These are phyloP conservation scores for Collybiopsis luxurians DNA, from an alignment of 768 basidiomycete genomes.

Conservation along the genomic window DNA sequence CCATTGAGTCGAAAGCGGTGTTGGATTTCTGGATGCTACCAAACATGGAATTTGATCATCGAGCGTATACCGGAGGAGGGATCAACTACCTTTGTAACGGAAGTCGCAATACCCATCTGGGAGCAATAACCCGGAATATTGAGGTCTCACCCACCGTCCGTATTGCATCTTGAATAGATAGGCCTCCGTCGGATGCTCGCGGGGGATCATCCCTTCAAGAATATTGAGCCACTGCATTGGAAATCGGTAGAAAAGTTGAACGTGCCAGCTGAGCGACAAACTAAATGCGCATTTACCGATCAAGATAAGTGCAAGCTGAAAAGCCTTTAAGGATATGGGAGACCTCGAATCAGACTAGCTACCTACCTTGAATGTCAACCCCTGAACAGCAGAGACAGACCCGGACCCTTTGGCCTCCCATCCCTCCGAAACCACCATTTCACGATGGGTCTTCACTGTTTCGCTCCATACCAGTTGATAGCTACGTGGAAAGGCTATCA, in stretches of 20 bases:
- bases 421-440: slow-evolving; percentile 36
- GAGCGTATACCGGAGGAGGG: too few relatives aligned
- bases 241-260: too few relatives aligned
- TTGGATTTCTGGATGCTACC: slow-evolving; percentile 25
- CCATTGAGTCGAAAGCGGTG: slow-evolving; percentile 28
- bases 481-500: slow-evolving; percentile 15
- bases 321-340: background rate
- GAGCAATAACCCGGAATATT: slow-evolving; percentile 23
- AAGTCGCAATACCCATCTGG: slow-evolving; percentile 36
- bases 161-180: slow-evolving; percentile 37
- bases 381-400: slow-evolving; percentile 28
- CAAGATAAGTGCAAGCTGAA: slow-evolving; percentile 39
- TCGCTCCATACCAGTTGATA: slow-evolving; percentile 42
- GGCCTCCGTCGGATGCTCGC: slow-evolving; percentile 29
- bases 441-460: slow-evolving; percentile 30
- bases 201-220: slow-evolving; percentile 27
- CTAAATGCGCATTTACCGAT: slow-evolving; percentile 48
- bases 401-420: slow-evolving; percentile 28
- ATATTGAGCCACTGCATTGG: background rate
- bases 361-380: slow-evolving; percentile 33
- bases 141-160: slow-evolving; percentile 29
- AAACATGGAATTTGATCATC: background rate
- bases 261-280: background rate
- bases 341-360: background rate
- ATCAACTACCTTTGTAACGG: slow-evolving; percentile 31